Conservation (phyloP, 805 yeast genomes). For the Kuraishia hungarica region DNA sequence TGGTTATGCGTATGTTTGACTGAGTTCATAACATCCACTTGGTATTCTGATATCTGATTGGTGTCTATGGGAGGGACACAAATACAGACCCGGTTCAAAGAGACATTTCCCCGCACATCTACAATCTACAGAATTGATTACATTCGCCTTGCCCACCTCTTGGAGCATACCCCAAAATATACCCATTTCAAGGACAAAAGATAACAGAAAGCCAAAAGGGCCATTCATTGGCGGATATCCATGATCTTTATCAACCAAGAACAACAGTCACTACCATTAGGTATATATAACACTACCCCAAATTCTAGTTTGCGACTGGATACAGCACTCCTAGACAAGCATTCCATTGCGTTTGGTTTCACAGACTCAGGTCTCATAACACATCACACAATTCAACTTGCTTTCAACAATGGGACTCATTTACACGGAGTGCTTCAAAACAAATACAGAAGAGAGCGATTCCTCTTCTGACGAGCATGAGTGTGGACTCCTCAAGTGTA, state of each 20-base stretch:
- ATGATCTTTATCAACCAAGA: background rate
- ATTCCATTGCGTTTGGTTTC: too few species aligned
- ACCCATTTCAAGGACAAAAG: background rate
- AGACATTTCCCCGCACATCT: background rate
- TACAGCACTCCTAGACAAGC: too few species aligned
- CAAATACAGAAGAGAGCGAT: slow-evolving; percentile 5
- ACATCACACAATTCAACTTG: too few species aligned
- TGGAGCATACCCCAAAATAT: background rate
- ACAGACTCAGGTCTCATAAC: too few species aligned
- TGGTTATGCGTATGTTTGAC: background rate
- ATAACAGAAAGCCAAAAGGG: background rate
- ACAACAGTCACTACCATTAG: background rate
- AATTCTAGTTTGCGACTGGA: too few species aligned
- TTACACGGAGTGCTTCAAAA: slow-evolving; percentile 20
- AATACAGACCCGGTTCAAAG: background rate
- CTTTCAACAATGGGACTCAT: slow-evolving; percentile 18
- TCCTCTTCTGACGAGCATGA: background rate
- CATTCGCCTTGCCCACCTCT: background rate
- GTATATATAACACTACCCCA: too few species aligned
- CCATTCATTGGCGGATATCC: background rate
- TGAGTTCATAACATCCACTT: background rate
- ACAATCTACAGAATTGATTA: background rate
- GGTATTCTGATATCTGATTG: background rate
- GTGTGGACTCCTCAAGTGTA: slow-evolving; percentile 13
- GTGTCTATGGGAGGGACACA: background rate